Conservation (phyloP, 495 filamentous ascomycete species). For the Zalerion maritima region DNA sequence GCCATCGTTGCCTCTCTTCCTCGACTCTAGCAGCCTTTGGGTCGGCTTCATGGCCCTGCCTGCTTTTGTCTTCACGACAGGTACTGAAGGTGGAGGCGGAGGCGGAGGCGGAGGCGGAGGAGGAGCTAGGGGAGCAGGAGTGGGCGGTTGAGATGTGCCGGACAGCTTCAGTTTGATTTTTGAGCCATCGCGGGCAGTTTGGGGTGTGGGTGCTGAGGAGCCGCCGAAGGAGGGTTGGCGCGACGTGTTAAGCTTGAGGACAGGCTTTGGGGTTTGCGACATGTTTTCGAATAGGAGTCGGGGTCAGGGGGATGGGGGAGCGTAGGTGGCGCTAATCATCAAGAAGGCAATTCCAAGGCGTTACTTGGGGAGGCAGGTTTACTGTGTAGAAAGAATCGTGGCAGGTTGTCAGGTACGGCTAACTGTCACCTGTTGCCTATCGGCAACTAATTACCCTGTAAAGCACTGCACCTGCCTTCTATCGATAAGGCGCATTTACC, state of each 20-base stretch:
- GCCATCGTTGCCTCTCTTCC: slow-evolving; percentile 25
- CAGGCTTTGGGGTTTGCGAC: slow-evolving; percentile 13
- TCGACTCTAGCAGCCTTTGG: slow-evolving; percentile 24
- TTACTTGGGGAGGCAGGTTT: slow-evolving; percentile 2
- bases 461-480: background rate
- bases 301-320: slow-evolving; percentile 9
- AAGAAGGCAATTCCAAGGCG: slow-evolving; percentile 1
- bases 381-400: no score
- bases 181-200: slow-evolving; percentile 16
- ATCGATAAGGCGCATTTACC: no score
- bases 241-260: slow-evolving; percentile 24
- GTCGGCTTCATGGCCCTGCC: slow-evolving; percentile 32
- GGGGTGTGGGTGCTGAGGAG: slow-evolving; percentile 21
- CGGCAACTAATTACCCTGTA: background rate
- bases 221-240: slow-evolving; percentile 10
- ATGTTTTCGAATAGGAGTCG: no score
- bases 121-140: no score
- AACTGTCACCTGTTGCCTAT: background rate
- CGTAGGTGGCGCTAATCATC: no score
- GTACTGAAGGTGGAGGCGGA: slow-evolving; percentile 8
- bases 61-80: slow-evolving; percentile 30
- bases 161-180: slow-evolving; percentile 44
- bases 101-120: slow-evolving; percentile 9
- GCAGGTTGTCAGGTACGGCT: no score
- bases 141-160: slow-evolving; percentile 25